Base-by-base conservation (phyloP, 345 rosid genomes). In the Chamaenerion angustifolium region DNA sequence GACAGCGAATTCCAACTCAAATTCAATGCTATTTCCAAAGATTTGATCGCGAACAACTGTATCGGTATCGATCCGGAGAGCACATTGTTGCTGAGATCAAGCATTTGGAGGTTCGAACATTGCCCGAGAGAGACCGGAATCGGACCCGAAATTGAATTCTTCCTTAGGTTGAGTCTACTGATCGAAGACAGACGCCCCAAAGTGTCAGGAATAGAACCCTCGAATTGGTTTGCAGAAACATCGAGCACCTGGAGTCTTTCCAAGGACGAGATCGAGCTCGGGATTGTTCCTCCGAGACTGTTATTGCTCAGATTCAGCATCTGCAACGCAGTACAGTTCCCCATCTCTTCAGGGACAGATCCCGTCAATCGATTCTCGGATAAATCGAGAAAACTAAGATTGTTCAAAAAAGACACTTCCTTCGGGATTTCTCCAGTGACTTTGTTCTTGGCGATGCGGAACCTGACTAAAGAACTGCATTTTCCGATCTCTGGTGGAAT, bases 301-400 rank as follows among this genome's bases (percentile, higher is more conserved):
- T 90, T 90, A 78, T 86, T 81, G 76, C 92, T 83, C 17, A 90
- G 78, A 68, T 76, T 69, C 42, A 90, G 73, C 80, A 70, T 77
- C 56, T 81, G 88, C 52, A 90, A 60, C 43, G 73, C 74, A 54
- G 64, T 68, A 62, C 94, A 85, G 63, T 86, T 79, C 53, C 92
- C 80, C 15, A 86, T 77, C 72, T 81, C 84, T 40, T 52, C 62
- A 12, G 94, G 92, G 40, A 86, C 64, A 21, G 68, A 46, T 10
- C 95, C 98, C 0, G 66, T 58, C 25, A 86, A 78, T 51, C 54
- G 74, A 72, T 86, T 90, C 5, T 65, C 75, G 19, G 86, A 90
- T 69, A 75, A 63, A 56, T 79, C 92, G 11, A 69, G 94, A 69
- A 81, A 90, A 68, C 64, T 77, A 51, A 90, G 80, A 59, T 61